A percentile compares a stretch with the other conserved stretches of the same genome.
Evolutionary conservation across 495 filamentous ascomycete species (phyloP).

Genomic region (Pseudoneurospora amorphoporcata): DNA sequence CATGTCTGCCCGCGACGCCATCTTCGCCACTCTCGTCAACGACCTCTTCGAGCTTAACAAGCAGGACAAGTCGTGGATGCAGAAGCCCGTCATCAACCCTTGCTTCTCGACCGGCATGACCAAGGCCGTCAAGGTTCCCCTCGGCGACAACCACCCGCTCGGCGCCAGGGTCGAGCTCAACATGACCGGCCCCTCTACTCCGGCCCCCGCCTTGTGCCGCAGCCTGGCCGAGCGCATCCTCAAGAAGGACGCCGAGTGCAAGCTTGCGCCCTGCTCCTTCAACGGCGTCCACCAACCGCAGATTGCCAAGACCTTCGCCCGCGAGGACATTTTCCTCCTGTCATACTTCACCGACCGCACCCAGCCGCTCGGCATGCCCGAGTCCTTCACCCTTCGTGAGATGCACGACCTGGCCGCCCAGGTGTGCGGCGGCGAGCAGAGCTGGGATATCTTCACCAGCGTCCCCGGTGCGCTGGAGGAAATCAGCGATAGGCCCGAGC

Average conservation of each 20-base stretch:
- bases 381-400: slow-evolving; percentile 82
- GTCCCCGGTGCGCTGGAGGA: slow-evolving; percentile 66
- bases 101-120: slow-evolving; percentile 77
- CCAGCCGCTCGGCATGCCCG: slow-evolving; percentile 85
- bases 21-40: slow-evolving; percentile 63
- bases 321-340: slow-evolving; percentile 91
- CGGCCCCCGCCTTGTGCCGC: slow-evolving; percentile 78
- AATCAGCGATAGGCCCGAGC: slow-evolving; percentile 69
- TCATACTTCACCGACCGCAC: slow-evolving; percentile 97
- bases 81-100: slow-evolving; percentile 67
- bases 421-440: slow-evolving; percentile 68
- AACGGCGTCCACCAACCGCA: slow-evolving; percentile 92
- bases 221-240: slow-evolving; percentile 81
- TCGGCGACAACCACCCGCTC: slow-evolving; percentile 52
- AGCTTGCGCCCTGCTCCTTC: slow-evolving; percentile 87
- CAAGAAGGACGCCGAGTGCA: slow-evolving; percentile 74
- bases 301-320: slow-evolving; percentile 82
- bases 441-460: slow-evolving; percentile 68
- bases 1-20: slow-evolving; percentile 81
- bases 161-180: slow-evolving; percentile 54
- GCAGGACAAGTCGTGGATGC: slow-evolving; percentile 39
- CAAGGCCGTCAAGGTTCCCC: slow-evolving; percentile 54
- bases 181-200: slow-evolving; percentile 74
- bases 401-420: slow-evolving; percentile 70
- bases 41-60: slow-evolving; percentile 44